Evolutionary conservation across 345 rosid species (phyloP), one percentile per base, ranked within the genome.

Genomic region (Aquilaria malaccensis): DNA sequence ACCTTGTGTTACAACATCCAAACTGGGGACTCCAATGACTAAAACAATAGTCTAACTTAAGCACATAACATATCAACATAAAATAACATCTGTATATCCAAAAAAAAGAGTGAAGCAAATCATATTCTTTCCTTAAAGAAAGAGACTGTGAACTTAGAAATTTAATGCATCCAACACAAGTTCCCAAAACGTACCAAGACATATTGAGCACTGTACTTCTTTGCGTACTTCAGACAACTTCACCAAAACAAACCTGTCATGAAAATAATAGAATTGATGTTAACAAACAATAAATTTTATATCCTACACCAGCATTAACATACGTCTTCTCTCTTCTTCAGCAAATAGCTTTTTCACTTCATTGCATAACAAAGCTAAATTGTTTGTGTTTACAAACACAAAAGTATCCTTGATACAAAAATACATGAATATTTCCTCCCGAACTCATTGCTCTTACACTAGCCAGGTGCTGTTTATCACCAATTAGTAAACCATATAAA

Each of bases 201-300:
- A 88, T 62, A 88, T 88, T 2, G 88, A 92, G 68, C 96, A 88
- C 59, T 85, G 96, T 55, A 88, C 89, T 66, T 83, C 89, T 66
- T 83, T 85, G 31, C 83, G 86, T 67, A 88, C 72, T 52, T 85
- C 92, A 11, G 82, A 70, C 53, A 77, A 71, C 60, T 81, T 80
- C 54, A 88, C 79, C 0, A 71, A 54, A 60, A 81, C 74, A 71
- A 37, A 77, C 47, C 85, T 80, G 84, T 75, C 73, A 67, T 48
- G 46, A 67, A 41, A 58, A 55, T 50, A 65, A 55, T n/a, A 32
- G 55, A 56, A 58, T n/a, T 51, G 55, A 64, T 14, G 55, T 59
- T 58, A 61, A 12, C 64, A 67, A 14, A 52, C 29, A 22, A 61
- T 56, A 53, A 13, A 45, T 59, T 56, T 43, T 45, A 55, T 12